Conservation (phyloP, 2,329 filamentous ascomycete species). For the Pseudocercospora cruenta region DNA sequence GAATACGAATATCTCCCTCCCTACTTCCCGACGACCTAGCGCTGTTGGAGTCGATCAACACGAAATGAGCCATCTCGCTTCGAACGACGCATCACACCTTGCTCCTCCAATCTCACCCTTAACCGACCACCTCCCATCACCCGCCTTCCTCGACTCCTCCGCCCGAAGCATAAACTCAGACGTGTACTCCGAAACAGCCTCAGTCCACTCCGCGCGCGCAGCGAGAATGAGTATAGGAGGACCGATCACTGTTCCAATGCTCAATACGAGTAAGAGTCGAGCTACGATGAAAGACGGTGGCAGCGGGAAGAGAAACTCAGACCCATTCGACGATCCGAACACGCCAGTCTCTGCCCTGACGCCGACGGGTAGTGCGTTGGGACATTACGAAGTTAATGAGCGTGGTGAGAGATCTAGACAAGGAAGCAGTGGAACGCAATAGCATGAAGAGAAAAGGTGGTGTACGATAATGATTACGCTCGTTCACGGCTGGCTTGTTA, state of each 20-base stretch:
- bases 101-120: not conserved
- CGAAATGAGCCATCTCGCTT: not conserved
- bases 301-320: not conserved
- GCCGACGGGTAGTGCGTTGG: not conserved
- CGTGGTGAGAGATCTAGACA: not conserved
- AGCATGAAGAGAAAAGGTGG: not conserved
- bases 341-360: not conserved
- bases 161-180: slow-evolving; percentile 30
- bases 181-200: slow-evolving; percentile 34
- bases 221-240: slow-evolving; percentile 23
- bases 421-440: not conserved
- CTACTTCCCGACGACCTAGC: not conserved
- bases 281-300: not conserved
- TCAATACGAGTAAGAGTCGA: not conserved
- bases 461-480: not conserved
- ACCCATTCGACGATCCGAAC: not conserved
- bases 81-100: not conserved
- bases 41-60: not conserved
- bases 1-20: slow-evolving; percentile 6
- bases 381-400: not conserved
- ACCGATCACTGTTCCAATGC: slow-evolving; percentile 7
- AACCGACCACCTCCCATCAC: not conserved
- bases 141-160: slow-evolving; percentile 9
- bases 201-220: slow-evolving; percentile 31
- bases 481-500: not conserved